Conservation (phyloP, 2,329 filamentous ascomycete genomes). For the Pseudopithomyces chartarum region DNA sequence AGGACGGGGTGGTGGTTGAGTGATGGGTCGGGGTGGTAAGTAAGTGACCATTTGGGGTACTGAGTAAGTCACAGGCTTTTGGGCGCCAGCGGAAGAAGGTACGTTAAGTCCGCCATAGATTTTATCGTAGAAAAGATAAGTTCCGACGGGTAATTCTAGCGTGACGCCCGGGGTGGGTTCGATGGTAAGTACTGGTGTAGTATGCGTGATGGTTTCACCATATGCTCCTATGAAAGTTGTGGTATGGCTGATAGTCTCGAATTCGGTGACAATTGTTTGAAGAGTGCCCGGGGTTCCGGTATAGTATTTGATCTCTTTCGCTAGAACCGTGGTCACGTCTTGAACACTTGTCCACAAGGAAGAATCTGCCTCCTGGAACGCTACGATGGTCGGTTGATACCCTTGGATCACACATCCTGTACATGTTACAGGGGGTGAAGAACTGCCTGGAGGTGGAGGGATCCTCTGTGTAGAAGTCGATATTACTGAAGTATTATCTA, state of each 20-base stretch:
- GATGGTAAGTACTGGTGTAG: conserved; percentile 28
- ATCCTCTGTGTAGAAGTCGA: background rate
- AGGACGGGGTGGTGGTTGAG: too few species aligned
- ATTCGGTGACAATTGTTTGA: conserved; percentile 31
- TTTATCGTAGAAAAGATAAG: conserved; percentile 37
- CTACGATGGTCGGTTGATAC: conserved; percentile 18
- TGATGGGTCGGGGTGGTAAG: too few species aligned
- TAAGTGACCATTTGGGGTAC: background rate
- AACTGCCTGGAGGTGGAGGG: background rate
- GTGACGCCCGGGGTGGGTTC: conserved; percentile 20
- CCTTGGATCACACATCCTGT: conserved; percentile 40
- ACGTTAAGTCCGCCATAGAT: conserved; percentile 30
- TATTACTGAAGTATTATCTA: conserved; percentile 5
- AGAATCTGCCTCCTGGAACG: background rate
- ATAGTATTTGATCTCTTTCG: conserved; percentile 30
- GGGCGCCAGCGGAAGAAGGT: background rate
- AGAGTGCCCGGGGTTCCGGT: conserved; percentile 22
- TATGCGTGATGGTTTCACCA: conserved; percentile 24
- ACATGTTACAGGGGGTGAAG: conserved; percentile 15
- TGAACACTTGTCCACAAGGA: conserved; percentile 17
- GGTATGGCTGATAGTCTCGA: conserved; percentile 31
- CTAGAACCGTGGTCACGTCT: conserved; percentile 34
- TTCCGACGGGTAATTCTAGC: conserved; percentile 24
- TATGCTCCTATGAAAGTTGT: conserved; percentile 21
- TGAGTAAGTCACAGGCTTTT: background rate